These are phyloP conservation scores for Saturnispora kantuleensis DNA, from an alignment of 805 yeast genomes.

Conservation along the genomic window DNA sequence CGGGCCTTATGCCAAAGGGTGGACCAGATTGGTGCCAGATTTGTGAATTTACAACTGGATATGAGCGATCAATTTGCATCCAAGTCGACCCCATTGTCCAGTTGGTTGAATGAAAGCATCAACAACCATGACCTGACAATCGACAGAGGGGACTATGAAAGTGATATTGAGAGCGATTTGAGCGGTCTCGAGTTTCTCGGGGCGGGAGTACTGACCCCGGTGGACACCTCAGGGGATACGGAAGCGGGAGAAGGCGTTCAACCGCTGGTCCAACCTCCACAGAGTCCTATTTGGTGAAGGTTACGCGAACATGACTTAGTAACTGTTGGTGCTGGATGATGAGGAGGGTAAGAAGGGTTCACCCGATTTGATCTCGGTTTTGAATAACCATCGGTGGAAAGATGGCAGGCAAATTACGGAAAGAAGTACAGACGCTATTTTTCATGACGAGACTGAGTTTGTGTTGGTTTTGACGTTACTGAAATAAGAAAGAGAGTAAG, in stretches of 20 bases:
- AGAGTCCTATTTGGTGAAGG: constrained; percentile 4
- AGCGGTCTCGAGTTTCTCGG: neutral
- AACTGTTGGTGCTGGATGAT: too few species aligned
- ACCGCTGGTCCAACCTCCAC: constrained; percentile 1
- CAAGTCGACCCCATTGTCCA: constrained; percentile 68
- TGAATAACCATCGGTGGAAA: too few species aligned
- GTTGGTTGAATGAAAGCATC: constrained; percentile 1
- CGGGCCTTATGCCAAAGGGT: constrained; percentile 51
- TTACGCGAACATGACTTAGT: neutral
- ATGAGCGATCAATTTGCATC: constrained; percentile 71
- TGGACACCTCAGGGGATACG: neutral
- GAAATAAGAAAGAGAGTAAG: too few species aligned
- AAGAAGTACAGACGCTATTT: too few species aligned
- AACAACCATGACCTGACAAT: neutral
- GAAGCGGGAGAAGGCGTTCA: constrained; percentile 6
- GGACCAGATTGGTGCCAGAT: constrained; percentile 46
- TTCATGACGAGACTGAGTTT: too few species aligned
- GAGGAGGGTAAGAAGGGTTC: too few species aligned
- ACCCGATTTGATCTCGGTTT: too few species aligned
- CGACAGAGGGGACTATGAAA: neutral
- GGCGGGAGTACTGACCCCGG: too few species aligned
- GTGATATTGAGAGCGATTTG: neutral
- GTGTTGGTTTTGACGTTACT: too few species aligned
- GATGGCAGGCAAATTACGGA: too few species aligned
- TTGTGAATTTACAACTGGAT: constrained; percentile 72